Evolutionary conservation across 805 yeast species (phyloP), one percentile per base, ranked within the genome.

Genomic region (Kuraishia ogatae): DNA sequence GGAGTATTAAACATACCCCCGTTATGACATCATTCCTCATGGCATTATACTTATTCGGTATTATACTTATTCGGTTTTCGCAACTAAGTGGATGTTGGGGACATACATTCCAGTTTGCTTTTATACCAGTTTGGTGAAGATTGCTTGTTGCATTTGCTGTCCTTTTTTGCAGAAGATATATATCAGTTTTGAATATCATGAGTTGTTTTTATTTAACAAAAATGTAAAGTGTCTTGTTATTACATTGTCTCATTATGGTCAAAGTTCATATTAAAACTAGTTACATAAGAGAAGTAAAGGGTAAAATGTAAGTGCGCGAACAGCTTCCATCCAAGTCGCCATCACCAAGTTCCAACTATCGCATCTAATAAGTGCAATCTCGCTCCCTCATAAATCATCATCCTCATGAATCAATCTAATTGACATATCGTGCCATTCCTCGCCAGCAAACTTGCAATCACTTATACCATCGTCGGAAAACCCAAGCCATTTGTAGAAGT

Each of bases 401-500:
- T 75, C 79, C 47, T 75, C 77, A 50, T 76, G 78, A 26, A 69
- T 69, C 54, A 77, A 64, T 22, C 67, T 67, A 54, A 69, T 60
- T 54, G 64, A 69, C 71, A 86, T 65, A 63, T 85, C 87, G 59
- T 76, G 76, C 92, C 92, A 87, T 39, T 71, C 68, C 29, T 68
- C 78, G 52, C 79, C 84, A 26, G 81, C 93, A 67, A 76, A 79
- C 50, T 71, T 66, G 63, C 87, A 82, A 23, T 74, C 69, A 59
- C 88, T 85, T 53, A 73, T 73, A 47, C 96, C 97, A 52, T 74
- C 73, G 61, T 85, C 83, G 57, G 75, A 72, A 70, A 93, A 94
- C 0, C 97, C 97, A 46, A 90, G 77, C 61, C 85, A 81, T 63
- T 83, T 84, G 72, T 93, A 93, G 69, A 92, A 92, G 21, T 87